Percentiles rank a stretch among this genome's conserved stretches.
Conservation (phyloP, 2,329 filamentous ascomycete genomes). For the Mollisiaceae sp. region DNA sequence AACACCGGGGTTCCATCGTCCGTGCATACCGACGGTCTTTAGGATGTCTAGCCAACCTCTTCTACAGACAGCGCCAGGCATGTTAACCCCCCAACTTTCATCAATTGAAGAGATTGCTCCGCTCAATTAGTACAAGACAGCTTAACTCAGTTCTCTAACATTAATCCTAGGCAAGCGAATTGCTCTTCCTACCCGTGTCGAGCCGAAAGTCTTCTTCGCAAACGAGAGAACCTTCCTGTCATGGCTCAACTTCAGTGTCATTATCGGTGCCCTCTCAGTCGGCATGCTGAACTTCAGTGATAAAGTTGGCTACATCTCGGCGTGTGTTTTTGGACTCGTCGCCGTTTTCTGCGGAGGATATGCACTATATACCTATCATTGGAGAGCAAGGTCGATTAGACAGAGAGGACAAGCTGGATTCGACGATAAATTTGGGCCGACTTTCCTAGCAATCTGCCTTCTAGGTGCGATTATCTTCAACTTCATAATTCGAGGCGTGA, state of each 20-base stretch:
- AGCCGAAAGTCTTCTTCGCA: conserved; percentile 99
- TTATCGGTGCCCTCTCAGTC: conserved; percentile 93
- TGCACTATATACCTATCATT: conserved; percentile 93
- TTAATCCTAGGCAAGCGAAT: conserved; percentile 84
- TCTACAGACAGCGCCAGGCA: conserved; percentile 91
- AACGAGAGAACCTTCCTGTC: conserved; percentile 99
- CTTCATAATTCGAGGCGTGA: conserved; percentile 78
- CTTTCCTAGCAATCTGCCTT: conserved; percentile 84
- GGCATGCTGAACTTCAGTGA: conserved; percentile 99
- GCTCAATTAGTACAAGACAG: background rate
- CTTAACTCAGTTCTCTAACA: conserved; percentile 10
- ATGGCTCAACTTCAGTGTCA: conserved; percentile 99
- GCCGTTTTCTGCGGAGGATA: conserved; percentile 96
- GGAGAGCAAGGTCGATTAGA: conserved; percentile 91
- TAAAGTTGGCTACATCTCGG: conserved; percentile 89
- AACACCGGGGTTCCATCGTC: conserved; percentile 6
- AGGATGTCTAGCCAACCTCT: conserved; percentile 95
- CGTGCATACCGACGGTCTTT: conserved; percentile 7
- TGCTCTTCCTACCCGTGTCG: conserved; percentile 94
- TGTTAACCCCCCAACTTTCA: conserved; percentile 36
- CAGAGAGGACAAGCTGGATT: conserved; percentile 93
- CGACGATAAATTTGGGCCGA: conserved; percentile 94
- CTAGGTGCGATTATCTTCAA: conserved; percentile 93
- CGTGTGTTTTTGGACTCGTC: conserved; percentile 91
- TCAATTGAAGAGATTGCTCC: background rate